Base-by-base conservation (phyloP, 768 basidiomycete species). In the Calocybe gangraenosa region DNA sequence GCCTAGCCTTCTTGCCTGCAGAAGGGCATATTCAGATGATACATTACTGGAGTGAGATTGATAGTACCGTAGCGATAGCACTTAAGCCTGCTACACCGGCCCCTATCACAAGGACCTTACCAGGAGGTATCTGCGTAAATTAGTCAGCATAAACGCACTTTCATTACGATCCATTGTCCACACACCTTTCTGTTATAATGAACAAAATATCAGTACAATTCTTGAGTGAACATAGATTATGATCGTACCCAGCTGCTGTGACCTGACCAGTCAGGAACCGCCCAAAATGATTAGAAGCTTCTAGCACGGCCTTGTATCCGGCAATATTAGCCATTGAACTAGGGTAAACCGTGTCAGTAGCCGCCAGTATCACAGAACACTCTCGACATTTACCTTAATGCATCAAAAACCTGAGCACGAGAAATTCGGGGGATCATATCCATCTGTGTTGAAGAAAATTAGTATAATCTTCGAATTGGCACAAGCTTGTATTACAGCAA, bases 271-370 rank as follows among this genome's bases (percentile, higher is more conserved):
- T 91, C 53, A 93, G 71, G 67, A 90, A 92, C 54, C 91, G 74
- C 57, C 90, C 90, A 56, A 93, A 93, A 58, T 87, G 79, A 62
- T 90, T 92, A 19, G 89, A 87, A 22, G 91, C 91, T 63, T 93
- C 91, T 59, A 93, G 63, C 37, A 93, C 89, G 32, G 91, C 91
- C 62, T 93, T 91, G 64, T 93, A 93, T 10, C 91, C 91, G n/a
- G 89, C 79, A 33, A 91, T 92, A 59, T 92, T 93, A n/a, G 86
- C 83, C 91, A 93, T 93, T 19, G 89, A 92, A 57, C 91, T 91
- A 45, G 5, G 44, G 14, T 6, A n/a, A 18, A 34, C 22, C 28
- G 37, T 36, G n/a, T 44, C 22, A 50, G 33, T 42, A 39, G 38
- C 14, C 44, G 46, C 1, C 20, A 11, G 40, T 8, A 32, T 22